Percentiles rank a stretch among this genome's conserved stretches.
phyloP scores from a whole-genome alignment of 495 filamentous ascomycete genomes.

The Hypoxylon rickii region DNA sequence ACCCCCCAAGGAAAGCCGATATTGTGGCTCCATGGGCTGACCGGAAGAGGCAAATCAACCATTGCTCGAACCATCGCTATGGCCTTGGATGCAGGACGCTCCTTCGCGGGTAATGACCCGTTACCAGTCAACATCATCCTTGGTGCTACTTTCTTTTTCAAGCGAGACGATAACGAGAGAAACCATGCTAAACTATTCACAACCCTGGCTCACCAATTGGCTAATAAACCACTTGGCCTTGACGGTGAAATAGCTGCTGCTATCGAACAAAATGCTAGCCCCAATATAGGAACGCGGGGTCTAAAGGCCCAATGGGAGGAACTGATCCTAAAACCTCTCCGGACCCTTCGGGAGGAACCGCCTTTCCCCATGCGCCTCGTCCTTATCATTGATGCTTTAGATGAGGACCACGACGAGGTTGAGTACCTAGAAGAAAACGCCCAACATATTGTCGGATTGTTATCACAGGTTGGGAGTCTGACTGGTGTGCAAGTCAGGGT shows the following conservation, averaged over 20 bases:
- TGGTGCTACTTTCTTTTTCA: slow-evolving; percentile 57
- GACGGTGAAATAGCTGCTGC: slow-evolving; percentile 40
- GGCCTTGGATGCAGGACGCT: slow-evolving; percentile 10
- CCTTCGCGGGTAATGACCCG: background rate
- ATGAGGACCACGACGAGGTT: slow-evolving; percentile 50
- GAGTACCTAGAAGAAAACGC: background rate
- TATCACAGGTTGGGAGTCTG: background rate
- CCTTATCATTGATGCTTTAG: slow-evolving; percentile 58
- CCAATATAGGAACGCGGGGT: slow-evolving; percentile 41
- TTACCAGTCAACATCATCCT: slow-evolving; percentile 11
- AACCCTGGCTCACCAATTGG: slow-evolving; percentile 51
- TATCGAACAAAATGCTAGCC: slow-evolving; percentile 39
- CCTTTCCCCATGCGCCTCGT: slow-evolving; percentile 20
- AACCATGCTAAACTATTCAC: slow-evolving; percentile 51
- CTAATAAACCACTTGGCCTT: slow-evolving; percentile 34
- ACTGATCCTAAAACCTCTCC: slow-evolving; percentile 52
- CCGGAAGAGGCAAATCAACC: slow-evolving; percentile 53
- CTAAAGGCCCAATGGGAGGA: slow-evolving; percentile 52
- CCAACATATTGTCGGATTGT: slow-evolving; percentile 1
- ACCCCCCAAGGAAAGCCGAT: slow-evolving; percentile 27
- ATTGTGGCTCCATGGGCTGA: slow-evolving; percentile 52
- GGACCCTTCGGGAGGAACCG: slow-evolving; percentile 1
- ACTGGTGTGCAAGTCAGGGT: slow-evolving; percentile 3
- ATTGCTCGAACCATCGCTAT: slow-evolving; percentile 48
- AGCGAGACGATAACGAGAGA: slow-evolving; percentile 47